phyloP scores from a whole-genome alignment of 305 asterid genomes.

The Solanum hybrid region DNA sequence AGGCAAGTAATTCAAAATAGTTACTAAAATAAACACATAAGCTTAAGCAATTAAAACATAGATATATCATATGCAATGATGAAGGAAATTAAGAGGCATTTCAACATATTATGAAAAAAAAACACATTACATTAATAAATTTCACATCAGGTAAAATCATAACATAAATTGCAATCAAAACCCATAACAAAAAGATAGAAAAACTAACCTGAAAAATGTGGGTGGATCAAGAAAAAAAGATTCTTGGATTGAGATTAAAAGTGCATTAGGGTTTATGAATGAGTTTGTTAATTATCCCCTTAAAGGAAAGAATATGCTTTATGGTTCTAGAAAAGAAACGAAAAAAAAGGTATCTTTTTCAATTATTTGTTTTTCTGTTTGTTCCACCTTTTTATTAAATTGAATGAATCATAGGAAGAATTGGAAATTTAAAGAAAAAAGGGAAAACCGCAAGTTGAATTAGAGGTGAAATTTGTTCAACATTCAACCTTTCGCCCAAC shows the following conservation, averaged over 20 bases:
- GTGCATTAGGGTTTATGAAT: conserved; percentile 23
- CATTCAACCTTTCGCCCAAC: neutral
- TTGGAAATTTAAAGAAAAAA: neutral
- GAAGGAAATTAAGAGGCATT: neutral
- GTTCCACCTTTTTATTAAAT: neutral
- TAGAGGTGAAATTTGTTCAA: neutral
- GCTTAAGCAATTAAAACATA: neutral
- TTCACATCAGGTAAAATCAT: neutral
- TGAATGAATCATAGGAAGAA: neutral
- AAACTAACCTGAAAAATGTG: neutral
- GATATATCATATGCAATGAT: neutral
- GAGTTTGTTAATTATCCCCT: neutral
- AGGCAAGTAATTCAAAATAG: neutral
- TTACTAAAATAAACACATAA: too few species aligned
- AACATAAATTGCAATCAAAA: neutral
- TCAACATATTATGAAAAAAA: neutral
- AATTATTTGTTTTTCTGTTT: neutral
- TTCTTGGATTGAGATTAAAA: conserved; percentile 10
- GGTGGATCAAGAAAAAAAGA: conserved; percentile 1
- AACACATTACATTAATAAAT: neutral
- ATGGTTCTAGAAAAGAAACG: neutral
- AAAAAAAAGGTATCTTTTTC: neutral
- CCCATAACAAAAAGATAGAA: neutral
- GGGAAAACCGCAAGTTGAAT: neutral
- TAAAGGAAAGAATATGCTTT: conserved; percentile 4